Evolutionary conservation across 495 filamentous ascomycete species (phyloP), one percentile per base, ranked within the genome.

Genomic region (Chaetomium fimeti): DNA sequence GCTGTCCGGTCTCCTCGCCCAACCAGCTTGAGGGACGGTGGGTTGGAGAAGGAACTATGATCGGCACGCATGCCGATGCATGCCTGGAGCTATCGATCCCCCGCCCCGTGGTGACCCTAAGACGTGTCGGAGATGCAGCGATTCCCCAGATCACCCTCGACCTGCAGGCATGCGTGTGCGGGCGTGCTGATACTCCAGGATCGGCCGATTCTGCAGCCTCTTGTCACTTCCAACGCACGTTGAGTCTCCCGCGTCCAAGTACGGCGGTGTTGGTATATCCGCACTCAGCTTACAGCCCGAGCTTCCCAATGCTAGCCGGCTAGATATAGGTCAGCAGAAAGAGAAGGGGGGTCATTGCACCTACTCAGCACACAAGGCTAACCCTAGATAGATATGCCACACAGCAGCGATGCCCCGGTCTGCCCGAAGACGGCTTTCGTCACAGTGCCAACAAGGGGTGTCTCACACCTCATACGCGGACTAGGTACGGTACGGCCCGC

Each of bases 401-500:
- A 43, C 13, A 43, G 16, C 40, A 18, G 40, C 40, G 15, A 43
- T 43, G 13, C 2, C 40, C 40, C 2, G 40, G 5, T 43, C 5
- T 36, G 32, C 5, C 32, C 32, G 20, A 0, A 18, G 4, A 29
- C 27, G 24, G 32, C 22, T 24, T 20, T 8, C 54, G 20, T 6
- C 54, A 57, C 54, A 57, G 54, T 57, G 54, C 54, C n/a, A 15
- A 22, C 28, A 13, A 13, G 9, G 7, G 28, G 9, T 22, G 15
- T 55, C 16, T 22, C 53, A 18, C 8, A 18, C 29, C 11, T 20
- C 18, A 11, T 20, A n/a, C 18, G 16, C 53, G 5, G 11, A n/a
- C 28, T 8, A 18, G 36, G 36, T 18, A 57, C 54, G 54, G 54
- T 57, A 57, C 54, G 20, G 54, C n/a, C 32, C 54, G 54, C 54